phyloP scores from a whole-genome alignment of 1,284 basidiomycete species.

The Gomphus sp. region DNA sequence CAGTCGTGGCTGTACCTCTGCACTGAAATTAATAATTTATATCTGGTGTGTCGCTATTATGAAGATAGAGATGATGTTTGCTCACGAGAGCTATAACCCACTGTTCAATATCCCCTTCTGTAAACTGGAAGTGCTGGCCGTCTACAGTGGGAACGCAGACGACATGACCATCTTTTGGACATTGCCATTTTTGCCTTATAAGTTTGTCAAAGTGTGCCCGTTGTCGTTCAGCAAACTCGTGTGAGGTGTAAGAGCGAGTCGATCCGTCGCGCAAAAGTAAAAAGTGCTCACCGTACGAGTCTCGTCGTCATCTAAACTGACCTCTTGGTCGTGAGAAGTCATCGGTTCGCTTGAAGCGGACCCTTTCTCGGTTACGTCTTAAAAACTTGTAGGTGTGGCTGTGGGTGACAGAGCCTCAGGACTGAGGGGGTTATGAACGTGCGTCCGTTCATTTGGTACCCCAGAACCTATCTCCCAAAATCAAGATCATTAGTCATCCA shows the following conservation, averaged over 20 bases:
- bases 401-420: too few relatives aligned
- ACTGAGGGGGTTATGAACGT: too few relatives aligned
- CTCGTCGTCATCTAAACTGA: too few relatives aligned
- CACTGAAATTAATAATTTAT: background rate
- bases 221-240: background rate
- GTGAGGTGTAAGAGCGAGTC: background rate
- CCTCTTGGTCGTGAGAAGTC: too few relatives aligned
- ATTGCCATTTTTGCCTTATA: background rate
- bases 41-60: background rate
- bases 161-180: background rate
- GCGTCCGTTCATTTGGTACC: too few relatives aligned
- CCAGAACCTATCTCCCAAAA: too few relatives aligned
- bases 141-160: background rate
- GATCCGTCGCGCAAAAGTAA: too few relatives aligned
- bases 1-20: background rate
- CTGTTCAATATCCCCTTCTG: background rate
- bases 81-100: background rate
- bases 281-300: too few relatives aligned
- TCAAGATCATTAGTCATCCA: too few relatives aligned
- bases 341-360: too few relatives aligned
- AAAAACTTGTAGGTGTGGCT: too few relatives aligned
- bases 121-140: background rate
- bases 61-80: background rate
- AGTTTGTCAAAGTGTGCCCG: background rate
- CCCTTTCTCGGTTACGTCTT: too few relatives aligned